A percentile compares a stretch with the other conserved stretches of the same genome.
Evolutionary conservation across 208 protist genomes (phyloP).

Genomic region (Wallacemonas sp.): DNA sequence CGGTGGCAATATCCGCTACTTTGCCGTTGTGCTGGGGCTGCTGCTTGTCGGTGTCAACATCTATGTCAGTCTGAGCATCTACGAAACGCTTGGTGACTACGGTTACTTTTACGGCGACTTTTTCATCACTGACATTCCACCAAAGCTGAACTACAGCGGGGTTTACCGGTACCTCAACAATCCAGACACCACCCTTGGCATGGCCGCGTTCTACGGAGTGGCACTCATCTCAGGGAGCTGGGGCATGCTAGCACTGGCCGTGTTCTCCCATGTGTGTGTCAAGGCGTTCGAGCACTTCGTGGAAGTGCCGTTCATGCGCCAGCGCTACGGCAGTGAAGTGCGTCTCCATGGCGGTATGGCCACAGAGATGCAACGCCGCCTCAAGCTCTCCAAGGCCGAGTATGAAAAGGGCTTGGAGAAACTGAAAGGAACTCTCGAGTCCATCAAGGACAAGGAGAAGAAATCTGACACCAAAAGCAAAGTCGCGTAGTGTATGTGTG

Average conservation of each 20-base stretch:
- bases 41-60: slow-evolving; percentile 83
- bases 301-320: slow-evolving; percentile 74
- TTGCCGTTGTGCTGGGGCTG: slow-evolving; percentile 40
- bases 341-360: slow-evolving; percentile 51
- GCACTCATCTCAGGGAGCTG: slow-evolving; percentile 85
- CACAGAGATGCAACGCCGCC: slow-evolving; percentile 40
- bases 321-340: slow-evolving; percentile 44
- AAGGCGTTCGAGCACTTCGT: slow-evolving; percentile 84
- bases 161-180: slow-evolving; percentile 96
- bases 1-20: slow-evolving; percentile 33
- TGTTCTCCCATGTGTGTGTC: slow-evolving; percentile 70
- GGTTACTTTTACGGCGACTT: slow-evolving; percentile 95
- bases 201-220: slow-evolving; percentile 87
- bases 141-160: slow-evolving; percentile 86
- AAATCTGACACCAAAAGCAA: neutral
- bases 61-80: slow-evolving; percentile 77
- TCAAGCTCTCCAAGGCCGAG: slow-evolving; percentile 36
- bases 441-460: slow-evolving; percentile 32
- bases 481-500: neutral
- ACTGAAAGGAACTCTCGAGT: slow-evolving; percentile 34
- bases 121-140: slow-evolving; percentile 68
- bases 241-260: slow-evolving; percentile 63
- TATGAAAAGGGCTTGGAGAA: slow-evolving; percentile 35
- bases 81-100: slow-evolving; percentile 89
- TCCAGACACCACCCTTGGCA: slow-evolving; percentile 88